A percentile compares a stretch with the other conserved stretches of the same genome.
Evolutionary conservation across 139 green algal species (phyloP).

Genomic region (Closterium sp.): DNA sequence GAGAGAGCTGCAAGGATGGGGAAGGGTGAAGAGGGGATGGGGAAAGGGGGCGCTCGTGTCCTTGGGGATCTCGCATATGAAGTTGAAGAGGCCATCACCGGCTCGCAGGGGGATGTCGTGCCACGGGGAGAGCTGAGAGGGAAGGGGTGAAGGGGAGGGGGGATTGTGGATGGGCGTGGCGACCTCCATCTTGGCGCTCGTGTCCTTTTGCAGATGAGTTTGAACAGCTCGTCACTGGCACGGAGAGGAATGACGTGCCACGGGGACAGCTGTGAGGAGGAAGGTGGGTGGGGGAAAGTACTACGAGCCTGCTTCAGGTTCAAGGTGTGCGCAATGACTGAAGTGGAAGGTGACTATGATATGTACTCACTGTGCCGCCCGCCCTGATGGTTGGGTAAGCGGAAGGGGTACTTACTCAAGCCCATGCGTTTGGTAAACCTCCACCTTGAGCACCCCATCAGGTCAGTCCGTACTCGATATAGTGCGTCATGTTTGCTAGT

Average conservation of each 20-base stretch:
- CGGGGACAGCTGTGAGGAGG: conserved; percentile 62
- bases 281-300: too few relatives aligned
- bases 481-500: too few relatives aligned
- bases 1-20: conserved; percentile 61
- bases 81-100: conserved; percentile 85
- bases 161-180: too few relatives aligned
- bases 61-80: conserved; percentile 95
- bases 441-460: too few relatives aligned
- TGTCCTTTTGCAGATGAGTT: conserved; percentile 97
- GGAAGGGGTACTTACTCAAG: background rate
- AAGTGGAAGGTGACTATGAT: too few relatives aligned
- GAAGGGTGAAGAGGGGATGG: background rate
- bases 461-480: too few relatives aligned
- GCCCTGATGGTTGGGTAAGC: too few relatives aligned
- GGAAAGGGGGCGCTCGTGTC: conserved; percentile 74
- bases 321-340: too few relatives aligned
- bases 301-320: too few relatives aligned
- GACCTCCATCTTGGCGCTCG: too few relatives aligned
- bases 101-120: conserved; percentile 94
- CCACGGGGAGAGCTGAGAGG: conserved; percentile 77
- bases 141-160: background rate
- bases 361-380: too few relatives aligned
- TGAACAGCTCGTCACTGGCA: conserved; percentile 77
- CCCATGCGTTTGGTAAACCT: too few relatives aligned
- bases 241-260: conserved; percentile 98